Evolutionary conservation across 2,329 filamentous ascomycete species (phyloP).

Genomic region (Xylariaceae sp.): DNA sequence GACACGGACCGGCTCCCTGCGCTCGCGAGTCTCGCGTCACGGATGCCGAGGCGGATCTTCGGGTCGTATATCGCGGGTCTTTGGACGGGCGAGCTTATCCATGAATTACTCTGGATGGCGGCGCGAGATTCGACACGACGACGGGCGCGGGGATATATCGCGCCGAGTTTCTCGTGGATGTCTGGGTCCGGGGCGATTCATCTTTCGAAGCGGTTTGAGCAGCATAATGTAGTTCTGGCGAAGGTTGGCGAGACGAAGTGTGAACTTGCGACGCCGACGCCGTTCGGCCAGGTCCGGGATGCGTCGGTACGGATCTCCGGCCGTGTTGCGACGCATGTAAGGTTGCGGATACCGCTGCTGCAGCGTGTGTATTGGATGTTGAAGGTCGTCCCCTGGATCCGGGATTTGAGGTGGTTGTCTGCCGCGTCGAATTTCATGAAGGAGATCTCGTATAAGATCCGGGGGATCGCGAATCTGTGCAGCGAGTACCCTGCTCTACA

Average conservation of each 20-base stretch:
- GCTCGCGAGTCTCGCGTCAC: not conserved
- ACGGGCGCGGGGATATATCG: not conserved
- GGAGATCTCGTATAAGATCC: not conserved
- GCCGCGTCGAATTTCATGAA: too few relatives aligned
- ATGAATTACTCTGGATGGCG: not conserved
- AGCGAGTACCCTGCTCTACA: too few relatives aligned
- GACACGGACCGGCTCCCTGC: not conserved
- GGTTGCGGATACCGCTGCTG: not conserved
- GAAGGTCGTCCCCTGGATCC: not conserved
- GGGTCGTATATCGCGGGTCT: not conserved
- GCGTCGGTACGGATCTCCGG: not conserved
- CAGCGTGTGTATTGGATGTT: not conserved
- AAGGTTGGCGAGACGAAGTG: not conserved
- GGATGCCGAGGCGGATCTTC: not conserved
- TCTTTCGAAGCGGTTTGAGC: not conserved
- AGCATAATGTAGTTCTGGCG: not conserved
- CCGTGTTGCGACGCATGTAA: not conserved
- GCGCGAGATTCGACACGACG: not conserved
- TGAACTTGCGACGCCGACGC: not conserved
- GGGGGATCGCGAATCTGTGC: not conserved
- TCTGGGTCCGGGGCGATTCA: not conserved
- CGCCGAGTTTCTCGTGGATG: not conserved
- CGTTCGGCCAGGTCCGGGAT: not conserved
- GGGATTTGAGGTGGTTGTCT: not conserved
- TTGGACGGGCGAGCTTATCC: not conserved